Evolutionary conservation across 73 alveolate species (phyloP), one percentile per base, ranked within the genome.

Genomic region (Stentor coeruleus): DNA sequence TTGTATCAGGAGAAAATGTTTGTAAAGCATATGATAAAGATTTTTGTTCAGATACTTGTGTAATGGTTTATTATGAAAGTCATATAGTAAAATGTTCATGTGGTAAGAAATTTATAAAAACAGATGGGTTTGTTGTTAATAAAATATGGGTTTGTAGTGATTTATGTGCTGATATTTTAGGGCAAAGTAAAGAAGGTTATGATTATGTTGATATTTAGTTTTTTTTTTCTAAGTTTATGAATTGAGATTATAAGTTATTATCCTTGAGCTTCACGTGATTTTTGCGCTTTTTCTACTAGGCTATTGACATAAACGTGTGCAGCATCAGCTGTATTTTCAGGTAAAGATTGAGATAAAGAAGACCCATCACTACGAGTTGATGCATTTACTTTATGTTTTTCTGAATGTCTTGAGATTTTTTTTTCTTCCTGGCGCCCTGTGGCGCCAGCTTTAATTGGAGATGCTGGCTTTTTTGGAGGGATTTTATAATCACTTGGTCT

Each of bases 301-400:
- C 79, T 40, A 20, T 66, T 40, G 20, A 66, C 79, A 66, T 66
- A 66, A 20, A 20, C 79, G 1, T 33, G 20, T 2, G 79, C 79
- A 66, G 79, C 79, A 26, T 20, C 79, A 49, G 6, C 66, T 11
- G 20, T 20, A 49, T 49, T 49, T 49, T 49, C 66, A 49, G 66
- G 66, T 49, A 49, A 49, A 20, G 28, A 11, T 11, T 20, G 6
- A 49, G 20, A 11, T 49, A 6, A 6, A 11, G 66, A 49, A 49
- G 20, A 11, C 66, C 20, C 66, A 49, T 49, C 20, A 49, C 28
- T 49, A 11, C 66, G 6, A 6, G 66, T 49, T 49, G 66, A 49
- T 11, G 20, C 20, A 6, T 49, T 20, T 49, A 49, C 66, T 49
- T 49, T 49, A 49, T 49, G 66, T n/a, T n/a, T n/a, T n/a, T n/a